Conservation (phyloP, 2,329 filamentous ascomycete genomes). For the Teratosphaeria nubilosa region DNA sequence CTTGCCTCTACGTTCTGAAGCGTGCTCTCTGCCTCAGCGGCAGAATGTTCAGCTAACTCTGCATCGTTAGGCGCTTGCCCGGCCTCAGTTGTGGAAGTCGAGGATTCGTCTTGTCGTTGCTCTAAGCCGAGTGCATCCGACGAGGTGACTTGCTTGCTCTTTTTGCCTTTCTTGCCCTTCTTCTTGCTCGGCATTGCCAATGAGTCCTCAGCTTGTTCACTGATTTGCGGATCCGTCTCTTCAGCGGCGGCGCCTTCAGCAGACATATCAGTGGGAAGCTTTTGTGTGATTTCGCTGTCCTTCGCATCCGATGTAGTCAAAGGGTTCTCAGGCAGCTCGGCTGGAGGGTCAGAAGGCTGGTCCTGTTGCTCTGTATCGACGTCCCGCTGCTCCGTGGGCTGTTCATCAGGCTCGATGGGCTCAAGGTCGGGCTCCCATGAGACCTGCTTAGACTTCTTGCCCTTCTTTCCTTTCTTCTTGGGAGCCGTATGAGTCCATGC, state of each 20-base stretch:
- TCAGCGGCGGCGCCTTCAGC: background rate
- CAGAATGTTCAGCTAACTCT: background rate
- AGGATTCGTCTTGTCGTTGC: background rate
- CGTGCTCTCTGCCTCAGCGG: background rate
- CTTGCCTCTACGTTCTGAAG: background rate
- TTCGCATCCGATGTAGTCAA: background rate
- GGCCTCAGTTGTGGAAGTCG: background rate
- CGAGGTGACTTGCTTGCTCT: conserved; percentile 5
- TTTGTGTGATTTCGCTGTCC: background rate
- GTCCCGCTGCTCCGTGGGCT: background rate
- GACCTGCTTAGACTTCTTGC: conserved; percentile 13
- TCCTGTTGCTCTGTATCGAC: background rate
- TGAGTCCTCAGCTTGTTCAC: conserved; percentile 1
- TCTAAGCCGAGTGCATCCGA: background rate
- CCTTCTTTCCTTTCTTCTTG: conserved; percentile 12
- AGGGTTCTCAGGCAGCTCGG: background rate
- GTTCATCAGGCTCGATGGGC: background rate
- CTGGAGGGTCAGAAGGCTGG: background rate
- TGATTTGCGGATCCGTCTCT: background rate
- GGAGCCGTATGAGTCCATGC: background rate
- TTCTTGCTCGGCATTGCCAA: conserved; percentile 3
- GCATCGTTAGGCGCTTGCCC: background rate
- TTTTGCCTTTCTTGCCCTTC: conserved; percentile 20
- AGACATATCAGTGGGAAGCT: background rate
- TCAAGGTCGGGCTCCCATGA: background rate